Base-by-base conservation (phyloP, 2,329 filamentous ascomycete genomes). In the Cryphonectria nitschkei region DNA sequence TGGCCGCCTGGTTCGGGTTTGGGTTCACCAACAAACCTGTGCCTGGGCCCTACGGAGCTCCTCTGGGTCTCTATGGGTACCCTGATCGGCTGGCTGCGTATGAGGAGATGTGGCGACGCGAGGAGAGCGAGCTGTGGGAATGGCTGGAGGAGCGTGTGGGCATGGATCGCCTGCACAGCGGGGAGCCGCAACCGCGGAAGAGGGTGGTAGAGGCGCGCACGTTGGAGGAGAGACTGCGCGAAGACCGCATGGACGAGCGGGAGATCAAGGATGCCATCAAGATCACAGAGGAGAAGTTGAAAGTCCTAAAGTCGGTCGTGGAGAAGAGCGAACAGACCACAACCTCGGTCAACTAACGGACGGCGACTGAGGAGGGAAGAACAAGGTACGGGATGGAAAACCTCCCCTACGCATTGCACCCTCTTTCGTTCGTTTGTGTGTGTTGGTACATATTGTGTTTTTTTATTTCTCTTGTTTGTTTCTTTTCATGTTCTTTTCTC, bases 141-240 rank as follows among this genome's bases (percentile, higher is more conserved):
- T 98, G 95, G 95, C 83, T 98, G 5, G 95, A 98, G 79, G 93
- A 97, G 76, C 87, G 95, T 26, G 90, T 94, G 1, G 92, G 93
- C 2, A 83, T 96, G 78, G 91, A 94, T 69, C 84, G 83, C 71
- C 81, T 87, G 74, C 81, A 79, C 74, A 85, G 82, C 69, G 81
- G 76, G 67, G 77, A 71, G 61, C 74, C 78, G 43, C 80, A 78
- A 71, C 76, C 80, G 71, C 83, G 86, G 62, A 86, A 88, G 75
- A 83, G 80, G 73, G 82, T 82, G 19, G 79, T 86, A 37, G 85
- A 90, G 74, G 84, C 86, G 2, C 85, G 85, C 43, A 84, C 89
- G 2, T 82, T 88, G 34, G 87, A 90, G 75, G 89, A 91, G 70
- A 89, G 86, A 77, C 74, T 90, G 64, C 82, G 84, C 13, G 84